A percentile compares a stretch with the other conserved stretches of the same genome.
Conservation (phyloP, 768 basidiomycete species). For the Mycena leptocephala region DNA sequence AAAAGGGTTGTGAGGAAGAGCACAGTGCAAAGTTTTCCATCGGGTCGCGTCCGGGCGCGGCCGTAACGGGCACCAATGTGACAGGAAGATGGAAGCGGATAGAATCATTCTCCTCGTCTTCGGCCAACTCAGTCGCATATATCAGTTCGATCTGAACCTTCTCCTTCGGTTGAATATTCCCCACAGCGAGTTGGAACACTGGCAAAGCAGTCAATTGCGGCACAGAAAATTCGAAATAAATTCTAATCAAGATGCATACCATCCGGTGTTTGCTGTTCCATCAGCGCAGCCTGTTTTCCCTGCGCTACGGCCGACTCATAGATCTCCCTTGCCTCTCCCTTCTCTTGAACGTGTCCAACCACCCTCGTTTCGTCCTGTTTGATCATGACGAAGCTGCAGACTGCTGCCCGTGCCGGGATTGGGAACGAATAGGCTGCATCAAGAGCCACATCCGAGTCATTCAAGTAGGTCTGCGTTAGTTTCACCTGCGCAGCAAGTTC, state of each 20-base stretch:
- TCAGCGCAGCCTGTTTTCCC: slow-evolving; percentile 26
- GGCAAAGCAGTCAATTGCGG: neutral
- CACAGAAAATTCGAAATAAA: neutral
- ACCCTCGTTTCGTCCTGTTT: slow-evolving; percentile 34
- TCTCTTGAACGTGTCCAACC: slow-evolving; percentile 31
- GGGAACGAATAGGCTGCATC: slow-evolving; percentile 36
- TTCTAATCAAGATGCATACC: slow-evolving; percentile 7
- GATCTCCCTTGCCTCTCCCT: slow-evolving; percentile 26
- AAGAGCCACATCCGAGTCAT: slow-evolving; percentile 11
- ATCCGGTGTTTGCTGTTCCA: slow-evolving; percentile 32
- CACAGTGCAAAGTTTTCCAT: neutral
- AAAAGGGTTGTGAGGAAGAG: neutral
- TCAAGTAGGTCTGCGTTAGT: slow-evolving; percentile 32
- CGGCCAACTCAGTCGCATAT: slow-evolving; percentile 24
- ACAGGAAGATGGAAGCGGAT: slow-evolving; percentile 29
- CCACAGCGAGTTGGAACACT: slow-evolving; percentile 36
- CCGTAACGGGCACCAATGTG: slow-evolving; percentile 37
- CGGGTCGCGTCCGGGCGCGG: neutral
- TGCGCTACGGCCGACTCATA: slow-evolving; percentile 27
- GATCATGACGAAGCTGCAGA: slow-evolving; percentile 23
- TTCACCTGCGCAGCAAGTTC: slow-evolving; percentile 35
- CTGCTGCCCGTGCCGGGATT: slow-evolving; percentile 32
- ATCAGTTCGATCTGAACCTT: slow-evolving; percentile 22
- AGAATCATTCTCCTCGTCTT: slow-evolving; percentile 33
- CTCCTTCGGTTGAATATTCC: slow-evolving; percentile 20